phyloP scores from a whole-genome alignment of 441 rosid genomes.

The Macaranga tanarius region DNA sequence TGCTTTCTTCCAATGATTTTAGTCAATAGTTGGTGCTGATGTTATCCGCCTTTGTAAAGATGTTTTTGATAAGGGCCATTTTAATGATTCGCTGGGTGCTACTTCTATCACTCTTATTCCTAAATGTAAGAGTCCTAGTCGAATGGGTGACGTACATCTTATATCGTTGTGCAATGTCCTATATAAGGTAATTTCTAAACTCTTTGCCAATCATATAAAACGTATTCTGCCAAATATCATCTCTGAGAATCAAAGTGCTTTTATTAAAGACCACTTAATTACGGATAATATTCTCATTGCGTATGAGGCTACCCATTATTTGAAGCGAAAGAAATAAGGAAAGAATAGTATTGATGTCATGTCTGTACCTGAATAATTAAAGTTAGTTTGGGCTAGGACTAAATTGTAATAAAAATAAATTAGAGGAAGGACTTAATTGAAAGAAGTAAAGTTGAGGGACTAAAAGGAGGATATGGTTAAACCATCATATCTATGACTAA shows the following conservation, averaged over 20 bases:
- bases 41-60: too few relatives aligned
- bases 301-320: not conserved
- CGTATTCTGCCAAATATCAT: not conserved
- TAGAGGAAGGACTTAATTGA: too few relatives aligned
- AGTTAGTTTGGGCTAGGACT: too few relatives aligned
- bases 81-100: too few relatives aligned
- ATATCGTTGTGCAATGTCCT: not conserved
- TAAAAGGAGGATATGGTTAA: too few relatives aligned
- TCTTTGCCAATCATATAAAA: not conserved
- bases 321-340: not conserved
- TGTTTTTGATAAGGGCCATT: not conserved
- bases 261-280: not conserved
- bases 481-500: too few relatives aligned
- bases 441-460: too few relatives aligned
- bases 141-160: not conserved
- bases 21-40: not conserved
- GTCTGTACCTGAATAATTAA: too few relatives aligned
- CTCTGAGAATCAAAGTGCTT: not conserved
- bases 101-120: not conserved
- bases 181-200: not conserved
- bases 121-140: not conserved
- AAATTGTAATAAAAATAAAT: too few relatives aligned
- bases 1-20: not conserved
- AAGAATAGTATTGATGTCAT: not conserved
- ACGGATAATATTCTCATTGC: not conserved